phyloP scores from a whole-genome alignment of 2,329 filamentous ascomycete species.

The Nemania sp. region DNA sequence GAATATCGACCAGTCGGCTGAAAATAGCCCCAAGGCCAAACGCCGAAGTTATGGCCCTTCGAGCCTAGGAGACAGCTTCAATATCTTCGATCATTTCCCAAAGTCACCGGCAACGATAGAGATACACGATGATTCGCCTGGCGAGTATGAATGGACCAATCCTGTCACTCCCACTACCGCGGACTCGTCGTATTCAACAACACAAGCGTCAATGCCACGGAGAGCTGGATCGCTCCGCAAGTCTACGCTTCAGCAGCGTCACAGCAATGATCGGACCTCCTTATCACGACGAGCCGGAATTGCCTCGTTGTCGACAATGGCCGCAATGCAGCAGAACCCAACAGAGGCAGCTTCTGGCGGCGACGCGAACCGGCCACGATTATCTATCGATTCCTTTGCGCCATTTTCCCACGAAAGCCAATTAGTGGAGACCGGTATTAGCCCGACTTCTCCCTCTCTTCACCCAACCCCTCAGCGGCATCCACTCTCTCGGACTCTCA shows the following conservation, averaged over 20 bases:
- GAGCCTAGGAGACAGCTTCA: slow-evolving; percentile 66
- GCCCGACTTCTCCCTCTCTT: slow-evolving; percentile 56
- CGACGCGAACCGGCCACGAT: slow-evolving; percentile 68
- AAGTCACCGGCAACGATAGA: slow-evolving; percentile 51
- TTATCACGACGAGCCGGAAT: slow-evolving; percentile 65
- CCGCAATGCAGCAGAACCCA: slow-evolving; percentile 54
- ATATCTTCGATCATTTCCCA: slow-evolving; percentile 71
- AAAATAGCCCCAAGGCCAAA: slow-evolving; percentile 88
- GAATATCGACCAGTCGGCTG: slow-evolving; percentile 78
- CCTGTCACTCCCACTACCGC: slow-evolving; percentile 40
- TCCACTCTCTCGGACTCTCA: slow-evolving; percentile 83
- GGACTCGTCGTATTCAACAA: slow-evolving; percentile 51
- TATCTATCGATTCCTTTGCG: slow-evolving; percentile 79
- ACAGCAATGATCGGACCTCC: slow-evolving; percentile 65
- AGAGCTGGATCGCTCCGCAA: slow-evolving; percentile 79
- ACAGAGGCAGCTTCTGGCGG: slow-evolving; percentile 60
- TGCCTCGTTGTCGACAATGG: slow-evolving; percentile 56
- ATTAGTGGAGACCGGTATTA: slow-evolving; percentile 57
- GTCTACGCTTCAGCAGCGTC: slow-evolving; percentile 85
- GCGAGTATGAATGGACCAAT: slow-evolving; percentile 60
- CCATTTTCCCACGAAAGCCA: slow-evolving; percentile 66
- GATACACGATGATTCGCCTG: slow-evolving; percentile 53
- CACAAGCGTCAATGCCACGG: slow-evolving; percentile 63
- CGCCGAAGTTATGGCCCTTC: slow-evolving; percentile 81
- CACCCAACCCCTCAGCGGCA: slow-evolving; percentile 64